Percentiles rank a stretch among this genome's conserved stretches.
Evolutionary conservation across 495 filamentous ascomycete species (phyloP).

Genomic region (Sordaria brevicollis): DNA sequence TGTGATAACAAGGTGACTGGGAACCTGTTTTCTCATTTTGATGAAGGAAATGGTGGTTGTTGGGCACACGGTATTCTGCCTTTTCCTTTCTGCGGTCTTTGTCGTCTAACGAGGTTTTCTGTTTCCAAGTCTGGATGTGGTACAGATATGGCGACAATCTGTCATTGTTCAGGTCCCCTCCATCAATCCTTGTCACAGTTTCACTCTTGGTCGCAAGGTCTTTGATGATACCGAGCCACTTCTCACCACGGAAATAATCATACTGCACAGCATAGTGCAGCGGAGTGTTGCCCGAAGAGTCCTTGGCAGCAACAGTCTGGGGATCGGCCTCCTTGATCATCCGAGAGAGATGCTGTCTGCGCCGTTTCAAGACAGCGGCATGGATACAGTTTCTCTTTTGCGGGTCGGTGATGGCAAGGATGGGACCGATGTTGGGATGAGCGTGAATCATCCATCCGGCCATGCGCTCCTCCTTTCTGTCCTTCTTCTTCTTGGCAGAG

Average conservation of each 20-base stretch:
- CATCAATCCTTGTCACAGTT: constrained; percentile 11
- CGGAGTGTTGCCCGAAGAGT: constrained; percentile 16
- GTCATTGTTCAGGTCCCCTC: constrained; percentile 7
- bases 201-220: constrained; percentile 13
- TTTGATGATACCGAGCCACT: neutral
- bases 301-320: constrained; percentile 11
- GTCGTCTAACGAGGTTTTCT: neutral
- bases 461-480: neutral
- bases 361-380: constrained; percentile 13
- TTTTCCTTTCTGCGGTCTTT: neutral
- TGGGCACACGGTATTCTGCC: neutral
- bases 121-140: constrained; percentile 5
- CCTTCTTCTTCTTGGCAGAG: constrained; percentile 9
- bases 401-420: constrained; percentile 14
- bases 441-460: constrained; percentile 20
- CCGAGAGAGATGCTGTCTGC: neutral
- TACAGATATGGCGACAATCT: constrained; percentile 16
- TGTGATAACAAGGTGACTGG: too few relatives aligned
- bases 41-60: neutral
- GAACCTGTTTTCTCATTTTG: too few relatives aligned
- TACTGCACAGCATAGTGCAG: constrained; percentile 22
- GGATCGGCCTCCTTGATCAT: constrained; percentile 11
- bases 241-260: constrained; percentile 4
- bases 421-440: constrained; percentile 11
- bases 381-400: constrained; percentile 14